phyloP scores from a whole-genome alignment of 169 alveolate species.

The Cryptosporidium andersoni region DNA sequence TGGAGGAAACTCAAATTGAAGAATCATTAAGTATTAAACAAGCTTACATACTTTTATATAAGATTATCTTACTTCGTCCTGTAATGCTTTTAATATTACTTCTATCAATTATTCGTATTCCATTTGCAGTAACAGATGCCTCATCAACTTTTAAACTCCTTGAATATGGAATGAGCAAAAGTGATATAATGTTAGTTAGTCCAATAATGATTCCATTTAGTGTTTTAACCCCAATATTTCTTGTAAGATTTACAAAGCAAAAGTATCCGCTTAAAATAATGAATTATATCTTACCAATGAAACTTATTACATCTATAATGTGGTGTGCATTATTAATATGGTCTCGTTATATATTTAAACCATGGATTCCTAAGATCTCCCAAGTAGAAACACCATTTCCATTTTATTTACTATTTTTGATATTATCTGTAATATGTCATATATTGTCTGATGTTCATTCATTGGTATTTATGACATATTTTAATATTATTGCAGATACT shows the following conservation, averaged over 20 bases:
- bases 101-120: conserved; percentile 23
- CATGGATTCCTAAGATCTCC: conserved; percentile 59
- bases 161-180: conserved; percentile 71
- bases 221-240: conserved; percentile 74
- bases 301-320: conserved; percentile 37
- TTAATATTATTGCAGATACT: conserved; percentile 82
- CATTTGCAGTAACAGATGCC: conserved; percentile 53
- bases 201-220: conserved; percentile 71
- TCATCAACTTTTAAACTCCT: conserved; percentile 40
- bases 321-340: conserved; percentile 66
- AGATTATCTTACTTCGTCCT: conserved; percentile 12
- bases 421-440: conserved; percentile 38
- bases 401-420: conserved; percentile 32
- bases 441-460: conserved; percentile 64
- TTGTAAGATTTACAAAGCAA: conserved; percentile 71
- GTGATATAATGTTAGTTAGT: conserved; percentile 69
- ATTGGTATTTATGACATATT: conserved; percentile 76
- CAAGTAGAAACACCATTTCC: conserved; percentile 58
- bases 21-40: conserved; percentile 5
- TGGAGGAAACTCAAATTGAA: conserved; percentile 1
- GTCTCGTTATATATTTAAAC: conserved; percentile 72
- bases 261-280: conserved; percentile 70
- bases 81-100: conserved; percentile 7
- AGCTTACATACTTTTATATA: conserved; percentile 35
- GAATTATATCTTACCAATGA: conserved; percentile 32